Evolutionary conservation across 139 green algal genomes (phyloP), one percentile per base, ranked within the genome.

Genomic region (Pseudopediastrum boryanum): DNA sequence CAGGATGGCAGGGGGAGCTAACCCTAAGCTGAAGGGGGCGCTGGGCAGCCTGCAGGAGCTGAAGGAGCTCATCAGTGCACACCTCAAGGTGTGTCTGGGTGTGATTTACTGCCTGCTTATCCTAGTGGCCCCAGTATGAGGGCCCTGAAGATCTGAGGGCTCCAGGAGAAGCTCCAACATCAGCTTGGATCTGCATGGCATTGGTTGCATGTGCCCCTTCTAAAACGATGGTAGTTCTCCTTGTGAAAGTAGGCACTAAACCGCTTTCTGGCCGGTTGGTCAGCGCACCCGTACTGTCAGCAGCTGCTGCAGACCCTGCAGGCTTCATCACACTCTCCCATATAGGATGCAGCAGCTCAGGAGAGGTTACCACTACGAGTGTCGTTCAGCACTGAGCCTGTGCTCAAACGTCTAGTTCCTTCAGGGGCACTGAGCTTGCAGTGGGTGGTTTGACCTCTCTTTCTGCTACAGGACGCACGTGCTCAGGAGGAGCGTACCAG

Each of bases 11-110:
- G n/a, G 8, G 8, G 63, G 67, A 6, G 42, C 16, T n/a, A 70
- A 66, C 41, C 62, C 67, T 16, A 50, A 63, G 48, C 75, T 59
- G 27, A 23, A 39, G 29, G 74, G 62, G 6, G 44, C 61, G 25
- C 44, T 78, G 35, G 71, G 79, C 61, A 50, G 13, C 25, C 44
- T 89, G 31, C 78, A 84, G 42, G 85, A 89, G 48, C 78, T 89
- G 5, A 83, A 85, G 61, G 52, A 51, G 1, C 58, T 86, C 23
- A 80, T 89, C 46, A 33, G 23, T 19, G 56, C 52, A 5, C 85
- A 85, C 71, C 73, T 89, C 16, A 81, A 88, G 73, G 83, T 85
- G 41, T 65, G 16, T 71, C 13, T 71, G 13, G 48, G 33, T 71
- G 9, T 51, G 4, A 7, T 39, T 29, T n/a, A 62, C 4, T 7